These are phyloP conservation scores for Leptographium galeiforme DNA, from an alignment of 2,329 filamentous ascomycete species.

Conservation along the genomic window DNA sequence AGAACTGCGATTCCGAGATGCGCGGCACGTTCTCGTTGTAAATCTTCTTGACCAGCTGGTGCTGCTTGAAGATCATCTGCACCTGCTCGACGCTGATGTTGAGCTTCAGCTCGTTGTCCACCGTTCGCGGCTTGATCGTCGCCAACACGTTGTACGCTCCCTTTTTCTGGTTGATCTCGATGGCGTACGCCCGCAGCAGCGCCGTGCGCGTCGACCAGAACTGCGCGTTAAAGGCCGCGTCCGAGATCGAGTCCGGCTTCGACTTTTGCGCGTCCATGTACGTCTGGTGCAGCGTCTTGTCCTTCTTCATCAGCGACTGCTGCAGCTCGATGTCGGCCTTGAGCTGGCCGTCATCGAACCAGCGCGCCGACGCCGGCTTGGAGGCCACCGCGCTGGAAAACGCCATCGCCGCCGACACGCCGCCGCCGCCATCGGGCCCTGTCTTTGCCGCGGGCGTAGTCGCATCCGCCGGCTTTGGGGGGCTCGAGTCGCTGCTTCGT, in stretches of 20 bases:
- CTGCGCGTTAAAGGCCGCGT: slow-evolving; percentile 71
- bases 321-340: slow-evolving; percentile 72
- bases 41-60: slow-evolving; percentile 76
- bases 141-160: slow-evolving; percentile 92
- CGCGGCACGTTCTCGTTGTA: slow-evolving; percentile 90
- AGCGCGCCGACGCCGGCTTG: slow-evolving; percentile 42
- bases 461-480: slow-evolving; percentile 29
- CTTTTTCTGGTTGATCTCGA: slow-evolving; percentile 73
- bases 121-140: slow-evolving; percentile 67
- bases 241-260: slow-evolving; percentile 72
- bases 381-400: slow-evolving; percentile 57
- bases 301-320: slow-evolving; percentile 73
- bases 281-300: slow-evolving; percentile 61
- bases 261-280: slow-evolving; percentile 75
- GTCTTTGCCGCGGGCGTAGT: slow-evolving; percentile 21
- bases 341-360: slow-evolving; percentile 71
- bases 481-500: slow-evolving; percentile 41
- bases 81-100: slow-evolving; percentile 87
- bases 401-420: slow-evolving; percentile 57
- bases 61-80: slow-evolving; percentile 82
- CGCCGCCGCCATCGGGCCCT: slow-evolving; percentile 20
- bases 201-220: slow-evolving; percentile 90
- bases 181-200: slow-evolving; percentile 77
- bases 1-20: slow-evolving; percentile 69
- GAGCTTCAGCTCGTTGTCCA: slow-evolving; percentile 57